Evolutionary conservation across 495 filamentous ascomycete genomes (phyloP).

Genomic region (Friedmanniomyces endolithicus): DNA sequence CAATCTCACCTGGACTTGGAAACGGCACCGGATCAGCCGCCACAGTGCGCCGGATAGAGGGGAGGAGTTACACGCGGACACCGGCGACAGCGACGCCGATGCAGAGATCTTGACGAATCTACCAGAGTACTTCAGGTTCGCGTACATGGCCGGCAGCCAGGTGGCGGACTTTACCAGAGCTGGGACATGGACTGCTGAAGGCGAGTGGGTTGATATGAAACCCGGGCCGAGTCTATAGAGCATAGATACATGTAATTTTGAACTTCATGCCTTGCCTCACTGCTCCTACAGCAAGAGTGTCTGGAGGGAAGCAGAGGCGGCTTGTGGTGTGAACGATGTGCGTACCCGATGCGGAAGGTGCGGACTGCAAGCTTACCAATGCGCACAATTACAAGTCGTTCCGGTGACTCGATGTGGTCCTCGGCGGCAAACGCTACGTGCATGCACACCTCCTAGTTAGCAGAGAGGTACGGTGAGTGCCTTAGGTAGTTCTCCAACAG

Average conservation of each 20-base stretch:
- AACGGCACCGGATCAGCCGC: not conserved
- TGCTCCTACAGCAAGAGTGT: no score
- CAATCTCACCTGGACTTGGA: slow-evolving; percentile 19
- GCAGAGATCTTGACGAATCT: slow-evolving; percentile 6
- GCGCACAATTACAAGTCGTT: no score
- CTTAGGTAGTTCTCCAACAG: no score
- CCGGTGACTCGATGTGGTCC: not conserved
- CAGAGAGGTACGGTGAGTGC: no score
- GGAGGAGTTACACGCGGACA: slow-evolving; percentile 20
- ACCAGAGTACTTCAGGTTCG: slow-evolving; percentile 77
- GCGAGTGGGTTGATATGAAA: slow-evolving; percentile 53
- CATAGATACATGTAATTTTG: no score
- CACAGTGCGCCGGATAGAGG: not conserved
- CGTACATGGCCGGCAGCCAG: slow-evolving; percentile 56
- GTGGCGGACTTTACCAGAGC: slow-evolving; percentile 69
- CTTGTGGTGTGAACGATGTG: no score
- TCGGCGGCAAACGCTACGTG: no score
- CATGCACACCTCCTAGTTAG: no score
- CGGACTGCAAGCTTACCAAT: no score
- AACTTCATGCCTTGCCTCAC: no score
- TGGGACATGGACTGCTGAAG: slow-evolving; percentile 58
- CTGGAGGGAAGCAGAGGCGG: no score
- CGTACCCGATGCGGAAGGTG: no score
- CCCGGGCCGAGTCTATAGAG: slow-evolving; percentile 28
- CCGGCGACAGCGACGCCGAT: not conserved